phyloP scores from a whole-genome alignment of 768 basidiomycete species.

The Boletus edulis region DNA sequence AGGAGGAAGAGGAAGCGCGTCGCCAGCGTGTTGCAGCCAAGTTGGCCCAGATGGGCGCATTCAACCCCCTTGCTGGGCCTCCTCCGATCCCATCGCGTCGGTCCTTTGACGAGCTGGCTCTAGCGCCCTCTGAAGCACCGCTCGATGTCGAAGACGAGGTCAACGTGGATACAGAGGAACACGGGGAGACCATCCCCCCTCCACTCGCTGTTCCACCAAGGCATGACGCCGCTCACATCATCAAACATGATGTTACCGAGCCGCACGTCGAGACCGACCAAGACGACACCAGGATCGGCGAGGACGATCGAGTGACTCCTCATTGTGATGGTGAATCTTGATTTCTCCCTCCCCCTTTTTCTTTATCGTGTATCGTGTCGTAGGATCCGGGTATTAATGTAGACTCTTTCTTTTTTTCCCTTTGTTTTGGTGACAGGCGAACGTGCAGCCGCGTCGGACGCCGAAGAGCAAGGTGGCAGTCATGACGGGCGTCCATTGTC shows the following conservation, averaged over 20 bases:
- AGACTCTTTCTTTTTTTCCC: constrained; percentile 3
- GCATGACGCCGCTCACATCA: constrained; percentile 16
- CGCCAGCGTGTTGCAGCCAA: constrained; percentile 58
- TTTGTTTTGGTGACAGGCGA: constrained; percentile 23
- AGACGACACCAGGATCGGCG: constrained; percentile 15
- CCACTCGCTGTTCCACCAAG: constrained; percentile 23
- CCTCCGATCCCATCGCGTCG: constrained; percentile 23
- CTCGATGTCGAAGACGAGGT: constrained; percentile 23
- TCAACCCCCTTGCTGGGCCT: constrained; percentile 50
- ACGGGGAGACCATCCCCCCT: constrained; percentile 17
- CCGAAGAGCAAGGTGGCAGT: constrained; percentile 14
- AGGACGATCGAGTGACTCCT: constrained; percentile 15
- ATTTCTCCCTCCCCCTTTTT: constrained; percentile 23
- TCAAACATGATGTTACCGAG: constrained; percentile 13
- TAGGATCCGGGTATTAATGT: constrained; percentile 32
- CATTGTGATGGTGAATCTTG: constrained; percentile 44
- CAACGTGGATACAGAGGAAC: constrained; percentile 26
- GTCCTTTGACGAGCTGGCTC: constrained; percentile 11
- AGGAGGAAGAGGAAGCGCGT: constrained; percentile 49
- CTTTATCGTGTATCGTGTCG: constrained; percentile 22
- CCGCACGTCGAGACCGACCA: constrained; percentile 13
- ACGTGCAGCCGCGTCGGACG: constrained; percentile 10
- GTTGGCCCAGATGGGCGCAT: constrained; percentile 60
- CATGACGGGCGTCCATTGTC: not conserved
- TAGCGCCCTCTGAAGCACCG: not conserved